Base-by-base conservation (phyloP, 768 basidiomycete genomes). In the Epithele typhae region DNA sequence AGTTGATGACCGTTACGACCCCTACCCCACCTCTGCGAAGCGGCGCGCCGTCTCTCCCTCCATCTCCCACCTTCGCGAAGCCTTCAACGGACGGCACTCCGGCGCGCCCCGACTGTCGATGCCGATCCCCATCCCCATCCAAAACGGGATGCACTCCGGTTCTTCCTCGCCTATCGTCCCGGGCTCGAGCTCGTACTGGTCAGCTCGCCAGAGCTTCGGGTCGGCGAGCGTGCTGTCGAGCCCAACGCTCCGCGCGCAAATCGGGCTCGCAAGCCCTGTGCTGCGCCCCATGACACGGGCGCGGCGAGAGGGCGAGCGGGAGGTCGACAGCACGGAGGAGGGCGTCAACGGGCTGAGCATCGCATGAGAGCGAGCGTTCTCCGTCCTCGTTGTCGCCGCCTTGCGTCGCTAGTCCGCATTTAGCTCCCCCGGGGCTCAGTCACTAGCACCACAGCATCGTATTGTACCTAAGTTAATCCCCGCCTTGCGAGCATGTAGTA, bases 1-100 rank as follows among this genome's bases (percentile, higher is more conserved):
- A 88, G 87, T 87, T 53, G 88, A 90, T 46, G 88, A 91, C 61
- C 81, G 88, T 9, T 91, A 85, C 61, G 88, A 91, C 61, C 88
- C 88, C 40, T 91, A 91, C 65, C 82, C 84, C 25, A 80, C 76
- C 36, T 72, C 82, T 15, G 79, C 82, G 17, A 91, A 91, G 65
- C 79, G 88, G 34, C 81, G 88, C 33, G 88, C 88, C 10, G 87
- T 90, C 19, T 91, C 88, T 11, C 88, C 88, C 6, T 89, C 87
- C 4, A 63, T 89, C 49, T 78, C 80, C 10, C 75, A 78, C 60
- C 70, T 87, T 17, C 77, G 85, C 39, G 84, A 84, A 43, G 72
- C 72, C 76, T 22, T 78, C 78, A 68, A 68, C 46, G 68, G 76
- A 52, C 70, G 68, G 19, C 71, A 80, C 43, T 70, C 82, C 4